These are phyloP conservation scores for Psidium guajava DNA, from an alignment of 345 rosid species.

Conservation along the genomic window DNA sequence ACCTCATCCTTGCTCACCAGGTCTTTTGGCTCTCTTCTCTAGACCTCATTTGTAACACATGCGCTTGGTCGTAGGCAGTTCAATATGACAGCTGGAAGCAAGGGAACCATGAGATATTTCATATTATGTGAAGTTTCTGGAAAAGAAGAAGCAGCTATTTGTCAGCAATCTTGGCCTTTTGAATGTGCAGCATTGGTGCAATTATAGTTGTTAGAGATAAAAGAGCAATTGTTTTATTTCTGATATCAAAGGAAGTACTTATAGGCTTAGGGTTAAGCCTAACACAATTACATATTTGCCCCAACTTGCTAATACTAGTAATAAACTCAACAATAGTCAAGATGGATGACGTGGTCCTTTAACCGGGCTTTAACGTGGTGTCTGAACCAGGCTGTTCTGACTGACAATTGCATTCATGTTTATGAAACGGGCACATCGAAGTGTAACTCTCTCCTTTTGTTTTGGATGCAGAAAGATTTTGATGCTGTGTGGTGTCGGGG, in stretches of 20 bases:
- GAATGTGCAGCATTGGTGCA: background rate
- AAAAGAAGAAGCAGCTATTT: background rate
- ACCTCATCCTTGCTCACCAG: slow-evolving; percentile 43
- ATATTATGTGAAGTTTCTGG: background rate
- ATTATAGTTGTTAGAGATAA: too few relatives aligned
- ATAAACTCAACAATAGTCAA: too few relatives aligned
- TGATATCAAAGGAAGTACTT: too few relatives aligned
- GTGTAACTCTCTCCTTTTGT: background rate
- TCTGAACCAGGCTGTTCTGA: background rate
- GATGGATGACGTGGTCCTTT: background rate
- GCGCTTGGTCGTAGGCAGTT: background rate
- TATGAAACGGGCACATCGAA: background rate
- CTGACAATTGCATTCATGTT: background rate
- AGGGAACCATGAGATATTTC: background rate
- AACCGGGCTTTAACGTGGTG: background rate
- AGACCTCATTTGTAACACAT: background rate
- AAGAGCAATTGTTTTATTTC: too few relatives aligned
- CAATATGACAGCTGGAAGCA: background rate
- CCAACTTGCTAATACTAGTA: too few relatives aligned
- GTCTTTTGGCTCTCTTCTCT: slow-evolving; percentile 8
- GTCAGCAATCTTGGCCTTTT: background rate
- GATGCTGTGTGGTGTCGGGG: slow-evolving; percentile 40
- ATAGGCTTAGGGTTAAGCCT: too few relatives aligned
- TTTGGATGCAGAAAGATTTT: slow-evolving; percentile 30
- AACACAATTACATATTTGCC: too few relatives aligned